Conservation (phyloP, 2,329 filamentous ascomycete species). For the Penicillium janthinellum region DNA sequence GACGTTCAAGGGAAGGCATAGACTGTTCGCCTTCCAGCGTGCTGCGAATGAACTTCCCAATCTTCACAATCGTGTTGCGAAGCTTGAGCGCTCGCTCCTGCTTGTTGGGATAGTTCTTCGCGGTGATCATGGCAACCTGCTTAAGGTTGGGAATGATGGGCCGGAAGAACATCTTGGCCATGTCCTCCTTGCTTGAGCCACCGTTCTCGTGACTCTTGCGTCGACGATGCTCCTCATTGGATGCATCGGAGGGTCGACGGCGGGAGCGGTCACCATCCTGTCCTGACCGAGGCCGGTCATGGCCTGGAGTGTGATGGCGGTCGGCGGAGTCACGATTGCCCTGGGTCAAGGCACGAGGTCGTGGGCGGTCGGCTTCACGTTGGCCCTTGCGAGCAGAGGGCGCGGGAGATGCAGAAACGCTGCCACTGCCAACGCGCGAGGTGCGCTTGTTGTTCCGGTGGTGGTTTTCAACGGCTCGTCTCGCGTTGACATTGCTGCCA, state of each 20-base stretch:
- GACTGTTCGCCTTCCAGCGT: slow-evolving; percentile 43
- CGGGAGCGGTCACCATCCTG: slow-evolving; percentile 38
- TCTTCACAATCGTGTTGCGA: slow-evolving; percentile 45
- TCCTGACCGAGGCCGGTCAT: slow-evolving; percentile 42
- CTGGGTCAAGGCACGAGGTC: slow-evolving; percentile 46
- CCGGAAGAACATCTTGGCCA: slow-evolving; percentile 49
- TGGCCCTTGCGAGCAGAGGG: slow-evolving; percentile 46
- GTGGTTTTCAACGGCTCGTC: slow-evolving; percentile 84
- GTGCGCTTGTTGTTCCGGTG: slow-evolving; percentile 90
- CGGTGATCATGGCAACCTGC: slow-evolving; percentile 49
- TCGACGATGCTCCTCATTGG: slow-evolving; percentile 39
- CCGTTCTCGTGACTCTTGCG: slow-evolving; percentile 44
- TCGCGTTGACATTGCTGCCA: slow-evolving; percentile 61
- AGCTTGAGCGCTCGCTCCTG: slow-evolving; percentile 47
- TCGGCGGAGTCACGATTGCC: slow-evolving; percentile 46
- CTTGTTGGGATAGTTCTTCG: slow-evolving; percentile 49
- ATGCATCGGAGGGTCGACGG: slow-evolving; percentile 36
- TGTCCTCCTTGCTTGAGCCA: slow-evolving; percentile 37
- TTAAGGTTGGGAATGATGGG: slow-evolving; percentile 48
- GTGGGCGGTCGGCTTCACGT: slow-evolving; percentile 45
- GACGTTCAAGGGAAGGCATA: slow-evolving; percentile 45
- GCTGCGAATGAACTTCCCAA: slow-evolving; percentile 50
- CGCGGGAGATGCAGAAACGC: slow-evolving; percentile 50
- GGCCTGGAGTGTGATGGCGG: slow-evolving; percentile 45
- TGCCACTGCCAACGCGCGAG: slow-evolving; percentile 38